Evolutionary conservation across 306 rosid genomes (phyloP).

Genomic region (Begonia peltatifolia): DNA sequence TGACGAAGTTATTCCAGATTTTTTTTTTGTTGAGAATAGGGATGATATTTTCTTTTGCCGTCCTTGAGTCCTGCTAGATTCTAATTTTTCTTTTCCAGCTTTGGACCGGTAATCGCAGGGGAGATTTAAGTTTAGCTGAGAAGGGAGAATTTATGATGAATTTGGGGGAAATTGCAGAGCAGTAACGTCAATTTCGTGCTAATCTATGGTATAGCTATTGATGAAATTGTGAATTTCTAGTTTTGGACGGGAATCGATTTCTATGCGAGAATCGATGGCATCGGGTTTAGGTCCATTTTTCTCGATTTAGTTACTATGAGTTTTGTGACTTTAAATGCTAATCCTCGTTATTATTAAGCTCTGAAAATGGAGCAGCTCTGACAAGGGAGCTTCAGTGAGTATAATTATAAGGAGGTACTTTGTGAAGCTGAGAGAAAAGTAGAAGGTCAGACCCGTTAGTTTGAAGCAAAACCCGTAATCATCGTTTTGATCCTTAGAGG

Average conservation of each 20-base stretch:
- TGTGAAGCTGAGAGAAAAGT: not conserved
- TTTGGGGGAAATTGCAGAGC: too few relatives aligned
- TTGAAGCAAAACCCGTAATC: not conserved
- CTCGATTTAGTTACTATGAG: conserved; percentile 8
- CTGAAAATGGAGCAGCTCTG: conserved; percentile 28
- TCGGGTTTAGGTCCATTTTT: conserved; percentile 11
- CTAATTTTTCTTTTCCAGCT: too few relatives aligned
- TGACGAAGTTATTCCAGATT: not conserved
- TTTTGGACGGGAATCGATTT: too few relatives aligned
- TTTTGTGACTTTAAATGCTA: conserved; percentile 4
- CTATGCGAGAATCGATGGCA: not conserved
- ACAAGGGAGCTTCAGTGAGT: conserved; percentile 6
- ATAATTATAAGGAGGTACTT: not conserved
- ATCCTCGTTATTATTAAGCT: conserved; percentile 5
- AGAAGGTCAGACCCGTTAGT: not conserved
- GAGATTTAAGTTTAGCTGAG: too few relatives aligned
- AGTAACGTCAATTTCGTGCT: too few relatives aligned
- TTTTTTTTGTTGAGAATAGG: too few relatives aligned
- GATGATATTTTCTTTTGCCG: too few relatives aligned
- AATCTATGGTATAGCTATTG: too few relatives aligned
- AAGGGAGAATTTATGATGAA: too few relatives aligned
- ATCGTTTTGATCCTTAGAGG: conserved; percentile 19
- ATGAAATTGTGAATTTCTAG: too few relatives aligned
- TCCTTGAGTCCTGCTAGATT: too few relatives aligned
- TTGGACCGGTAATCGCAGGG: too few relatives aligned